These are phyloP conservation scores for Sicyos edulis DNA, from an alignment of 306 rosid genomes.

Conservation along the genomic window DNA sequence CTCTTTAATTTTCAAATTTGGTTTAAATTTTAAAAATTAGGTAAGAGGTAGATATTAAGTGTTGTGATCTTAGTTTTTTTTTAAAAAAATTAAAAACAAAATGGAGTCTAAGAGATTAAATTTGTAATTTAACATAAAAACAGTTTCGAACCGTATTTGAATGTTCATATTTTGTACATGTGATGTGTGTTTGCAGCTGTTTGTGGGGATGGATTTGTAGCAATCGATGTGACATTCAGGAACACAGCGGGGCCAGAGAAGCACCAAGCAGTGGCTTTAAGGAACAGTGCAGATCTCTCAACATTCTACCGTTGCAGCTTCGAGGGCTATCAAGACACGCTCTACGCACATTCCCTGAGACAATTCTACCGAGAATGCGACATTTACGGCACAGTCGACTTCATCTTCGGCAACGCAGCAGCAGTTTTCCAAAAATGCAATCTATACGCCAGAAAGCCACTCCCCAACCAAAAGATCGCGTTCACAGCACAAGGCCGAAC, in stretches of 20 bases:
- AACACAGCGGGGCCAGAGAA: constrained; percentile 18
- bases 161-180: neutral
- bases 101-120: too few relatives aligned
- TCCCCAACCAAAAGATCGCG: constrained; percentile 38
- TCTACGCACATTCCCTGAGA: constrained; percentile 59
- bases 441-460: constrained; percentile 50
- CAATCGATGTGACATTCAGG: constrained; percentile 62
- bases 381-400: constrained; percentile 66
- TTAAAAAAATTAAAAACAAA: too few relatives aligned
- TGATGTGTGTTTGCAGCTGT: constrained; percentile 45
- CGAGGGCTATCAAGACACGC: constrained; percentile 85
- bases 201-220: constrained; percentile 60
- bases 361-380: constrained; percentile 76
- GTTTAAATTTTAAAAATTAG: too few relatives aligned
- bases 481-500: constrained; percentile 70
- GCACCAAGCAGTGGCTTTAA: constrained; percentile 78
- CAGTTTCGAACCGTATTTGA: neutral
- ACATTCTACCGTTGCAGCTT: constrained; percentile 73
- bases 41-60: too few relatives aligned
- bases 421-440: constrained; percentile 64
- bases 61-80: too few relatives aligned
- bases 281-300: constrained; percentile 70
- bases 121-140: too few relatives aligned
- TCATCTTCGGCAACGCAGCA: constrained; percentile 72
- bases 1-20: too few relatives aligned